Evolutionary conservation across 805 yeast species (phyloP).

Genomic region (Kluyveromyces nonfermentans): DNA sequence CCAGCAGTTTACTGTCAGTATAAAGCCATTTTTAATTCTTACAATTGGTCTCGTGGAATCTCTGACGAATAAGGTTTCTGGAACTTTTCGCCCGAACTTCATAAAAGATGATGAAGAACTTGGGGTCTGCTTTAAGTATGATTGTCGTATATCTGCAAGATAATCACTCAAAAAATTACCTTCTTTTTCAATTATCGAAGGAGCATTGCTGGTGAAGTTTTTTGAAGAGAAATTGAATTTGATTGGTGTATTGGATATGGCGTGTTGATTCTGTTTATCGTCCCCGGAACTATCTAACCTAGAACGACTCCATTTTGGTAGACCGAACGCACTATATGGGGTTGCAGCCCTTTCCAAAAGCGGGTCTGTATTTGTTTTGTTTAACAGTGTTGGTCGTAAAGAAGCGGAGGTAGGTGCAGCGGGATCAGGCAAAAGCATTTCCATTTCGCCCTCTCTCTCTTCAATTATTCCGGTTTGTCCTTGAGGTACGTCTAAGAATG

Average conservation of each 20-base stretch:
- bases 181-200: constrained; percentile 1
- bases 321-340: constrained; percentile 1
- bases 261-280: neutral
- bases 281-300: neutral
- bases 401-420: constrained; percentile 6
- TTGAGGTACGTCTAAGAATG: neutral
- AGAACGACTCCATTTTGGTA: neutral
- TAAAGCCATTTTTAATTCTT: constrained; percentile 17
- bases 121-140: constrained; percentile 17
- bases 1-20: constrained; percentile 26
- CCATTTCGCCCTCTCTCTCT: constrained; percentile 1
- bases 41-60: constrained; percentile 21
- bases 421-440: constrained; percentile 11
- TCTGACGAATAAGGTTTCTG: constrained; percentile 19
- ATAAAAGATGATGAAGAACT: constrained; percentile 20
- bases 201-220: neutral
- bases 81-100: constrained; percentile 18
- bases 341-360: constrained; percentile 1
- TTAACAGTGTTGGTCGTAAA: neutral
- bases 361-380: neutral
- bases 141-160: constrained; percentile 18
- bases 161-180: constrained; percentile 18
- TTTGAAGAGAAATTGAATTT: constrained; percentile 3
- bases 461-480: constrained; percentile 1
- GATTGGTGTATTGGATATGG: neutral